Evolutionary conservation across 2,329 filamentous ascomycete species (phyloP), one percentile per base, ranked within the genome.

Genomic region (Stenocarpella maydis): DNA sequence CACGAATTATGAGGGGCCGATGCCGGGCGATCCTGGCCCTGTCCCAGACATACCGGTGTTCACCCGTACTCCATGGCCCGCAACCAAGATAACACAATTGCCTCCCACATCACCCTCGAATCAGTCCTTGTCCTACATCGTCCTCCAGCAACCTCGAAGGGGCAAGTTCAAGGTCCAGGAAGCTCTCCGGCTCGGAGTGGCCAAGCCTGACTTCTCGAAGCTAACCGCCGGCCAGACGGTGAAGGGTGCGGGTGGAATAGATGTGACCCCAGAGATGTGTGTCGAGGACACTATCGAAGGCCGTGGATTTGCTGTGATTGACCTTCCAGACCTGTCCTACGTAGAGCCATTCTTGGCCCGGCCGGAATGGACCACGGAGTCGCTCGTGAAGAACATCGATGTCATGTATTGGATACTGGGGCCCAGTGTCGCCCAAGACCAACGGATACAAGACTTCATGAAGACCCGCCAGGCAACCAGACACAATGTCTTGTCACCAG

Each of bases 191-290:
- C 81, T 94, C 2, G 91, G 91, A 1, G 87, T 98, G 0, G 80
- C 81, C 24, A 85, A 83, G 65, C 77, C 73, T 0, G 82, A 90
- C 60, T 97, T 86, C 78, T 83, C 83, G 43, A 75, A 78, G 15
- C 83, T 99, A 52, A 84, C 90, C 0, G 77, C 76, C 1, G 94
- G 94, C 2, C 73, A 90, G 71, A 89, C 79, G 58, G 89, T 96
- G 1, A 80, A 83, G 65, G 89, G 88, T 28, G 81, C 84, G 17
- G 86, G 91, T 74, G 94, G 93, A 5, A 84, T 83, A 8, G 86
- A 86, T 0, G 88, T 99, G 37, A 96, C 91, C 0, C 91, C 95
- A 1, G 92, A 96, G 0, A 96, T 97, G 91, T 94, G 98, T 1
- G 77, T 99, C 64, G 93, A 87, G 1, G 83, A 90, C 14, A 80